Conservation (phyloP, 768 basidiomycete species). For the Calocybe gangraenosa region DNA sequence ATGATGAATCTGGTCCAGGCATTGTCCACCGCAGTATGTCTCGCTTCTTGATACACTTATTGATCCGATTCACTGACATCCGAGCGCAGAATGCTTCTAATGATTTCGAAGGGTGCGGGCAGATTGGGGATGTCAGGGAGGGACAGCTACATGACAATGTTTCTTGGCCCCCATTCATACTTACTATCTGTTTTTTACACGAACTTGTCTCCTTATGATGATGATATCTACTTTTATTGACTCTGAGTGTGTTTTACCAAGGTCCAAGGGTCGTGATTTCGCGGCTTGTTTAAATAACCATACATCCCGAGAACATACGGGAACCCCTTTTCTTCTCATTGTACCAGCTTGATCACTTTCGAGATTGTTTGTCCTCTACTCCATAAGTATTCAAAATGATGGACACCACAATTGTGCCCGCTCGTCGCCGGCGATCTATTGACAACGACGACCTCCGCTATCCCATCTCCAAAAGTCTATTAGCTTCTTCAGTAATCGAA, state of each 20-base stretch:
- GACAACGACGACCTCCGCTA: constrained; percentile 27
- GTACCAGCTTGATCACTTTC: too few relatives aligned
- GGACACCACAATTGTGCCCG: constrained; percentile 27
- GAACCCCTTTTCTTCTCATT: not conserved
- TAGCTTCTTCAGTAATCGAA: constrained; percentile 24
- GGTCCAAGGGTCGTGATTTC: not conserved
- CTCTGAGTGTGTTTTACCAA: not conserved
- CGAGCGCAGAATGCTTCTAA: constrained; percentile 26
- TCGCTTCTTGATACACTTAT: not conserved
- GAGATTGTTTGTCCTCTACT: too few relatives aligned
- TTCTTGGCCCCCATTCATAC: not conserved
- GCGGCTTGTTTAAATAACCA: not conserved
- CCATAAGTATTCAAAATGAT: not conserved
- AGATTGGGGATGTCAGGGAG: constrained; percentile 4
- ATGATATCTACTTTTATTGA: constrained; percentile 7
- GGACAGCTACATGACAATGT: constrained; percentile 5
- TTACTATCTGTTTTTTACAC: constrained; percentile 8
- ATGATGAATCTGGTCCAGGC: constrained; percentile 79
- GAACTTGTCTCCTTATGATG: constrained; percentile 1
- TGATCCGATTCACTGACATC: not conserved
- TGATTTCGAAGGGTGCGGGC: not conserved
- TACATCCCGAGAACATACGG: too few relatives aligned
- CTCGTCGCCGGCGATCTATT: constrained; percentile 56
- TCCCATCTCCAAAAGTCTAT: constrained; percentile 18
- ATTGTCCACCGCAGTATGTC: constrained; percentile 75